phyloP scores from a whole-genome alignment of 768 basidiomycete species.

The Coprinopsis sp. region DNA sequence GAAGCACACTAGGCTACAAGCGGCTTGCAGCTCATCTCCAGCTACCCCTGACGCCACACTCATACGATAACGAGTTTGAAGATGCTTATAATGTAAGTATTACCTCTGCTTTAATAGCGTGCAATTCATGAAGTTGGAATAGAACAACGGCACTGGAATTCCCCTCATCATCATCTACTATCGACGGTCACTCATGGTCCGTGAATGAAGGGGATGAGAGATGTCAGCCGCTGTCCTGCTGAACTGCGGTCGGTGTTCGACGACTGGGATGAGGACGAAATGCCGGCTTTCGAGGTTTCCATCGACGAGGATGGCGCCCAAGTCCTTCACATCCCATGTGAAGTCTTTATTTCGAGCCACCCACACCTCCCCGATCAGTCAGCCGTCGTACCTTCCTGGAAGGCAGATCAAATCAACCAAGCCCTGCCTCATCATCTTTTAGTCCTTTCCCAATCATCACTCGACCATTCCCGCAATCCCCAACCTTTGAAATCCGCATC shows the following conservation, averaged over 20 bases:
- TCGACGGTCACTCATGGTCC: background rate
- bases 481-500: no score
- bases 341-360: constrained; percentile 35
- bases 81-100: background rate
- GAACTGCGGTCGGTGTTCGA: constrained; percentile 1
- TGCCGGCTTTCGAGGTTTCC: constrained; percentile 6
- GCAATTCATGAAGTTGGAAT: background rate
- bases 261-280: constrained; percentile 7
- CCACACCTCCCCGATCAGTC: constrained; percentile 22
- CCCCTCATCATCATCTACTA: constrained; percentile 4
- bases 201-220: constrained; percentile 1
- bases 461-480: no score
- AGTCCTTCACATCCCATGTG: constrained; percentile 33
- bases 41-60: background rate
- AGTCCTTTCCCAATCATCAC: background rate
- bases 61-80: constrained; percentile 5
- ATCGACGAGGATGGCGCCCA: constrained; percentile 27
- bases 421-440: constrained; percentile 12
- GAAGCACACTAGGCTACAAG: background rate
- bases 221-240: background rate
- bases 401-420: constrained; percentile 16
- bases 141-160: constrained; percentile 1
- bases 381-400: constrained; percentile 22
- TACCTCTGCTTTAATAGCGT: no score
- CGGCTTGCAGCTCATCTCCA: background rate